Evolutionary conservation across 305 asterid species (phyloP), one percentile per base, ranked within the genome.

Genomic region (Fraxinus greggii): DNA sequence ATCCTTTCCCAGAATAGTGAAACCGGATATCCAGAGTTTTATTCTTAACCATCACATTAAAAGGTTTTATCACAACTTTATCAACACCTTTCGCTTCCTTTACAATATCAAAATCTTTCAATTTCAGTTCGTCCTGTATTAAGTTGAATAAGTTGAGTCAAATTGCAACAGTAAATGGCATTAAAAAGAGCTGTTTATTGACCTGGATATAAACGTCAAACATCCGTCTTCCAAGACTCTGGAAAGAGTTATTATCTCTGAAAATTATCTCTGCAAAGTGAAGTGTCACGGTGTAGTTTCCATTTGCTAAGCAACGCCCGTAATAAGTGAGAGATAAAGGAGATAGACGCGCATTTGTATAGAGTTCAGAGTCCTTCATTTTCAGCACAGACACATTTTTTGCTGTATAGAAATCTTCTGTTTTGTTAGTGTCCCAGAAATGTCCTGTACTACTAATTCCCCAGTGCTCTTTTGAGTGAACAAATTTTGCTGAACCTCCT

Each of bases 151-250:
- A 35, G 13, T 12, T 33, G 13, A 38, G 75, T 31, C 78, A 74
- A 24, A 78, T 65, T 38, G 17, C 29, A 65, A 75, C 35, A 24
- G 13, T 26, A 63, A 7, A 26, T 23, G 32, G 72, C 15, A 63
- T 32, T 21, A 15, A 32, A 76, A 42, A 51, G 0, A 69, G 36
- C 10, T 72, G 38, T 24, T 13, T 12, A 56, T 9, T 51, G 13
- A 93, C 97, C 94, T 90, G 95, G 59, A 93, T 81, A 67, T 93
- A 93, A 65, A 93, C 89, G 86, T 93, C 95, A 86, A 92, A 93
- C 2, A 90, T 80, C 80, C 96, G 88, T 81, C 89, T 88, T 80
- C 96, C 96, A 78, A 93, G 93, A 80, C 94, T 92, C 51, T 26
- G 85, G 72, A 65, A 93, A 26, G 93, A 89, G 74, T 35, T 84